A percentile compares a stretch with the other conserved stretches of the same genome.
phyloP scores from a whole-genome alignment of 257 asterid species.

The Buddleja alternifolia region DNA sequence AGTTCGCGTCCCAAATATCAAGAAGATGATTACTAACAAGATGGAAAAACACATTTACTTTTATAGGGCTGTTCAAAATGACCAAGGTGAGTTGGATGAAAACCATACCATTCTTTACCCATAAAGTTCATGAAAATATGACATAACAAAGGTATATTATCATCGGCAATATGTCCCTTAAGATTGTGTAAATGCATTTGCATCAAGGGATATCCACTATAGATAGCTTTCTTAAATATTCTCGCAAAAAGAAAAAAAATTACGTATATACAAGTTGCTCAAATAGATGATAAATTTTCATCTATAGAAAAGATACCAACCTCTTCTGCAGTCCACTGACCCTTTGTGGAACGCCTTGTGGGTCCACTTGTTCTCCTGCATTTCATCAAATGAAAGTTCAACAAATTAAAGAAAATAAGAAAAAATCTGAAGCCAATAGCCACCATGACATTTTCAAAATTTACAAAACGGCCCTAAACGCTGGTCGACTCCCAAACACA shows the following conservation, averaged over 20 bases:
- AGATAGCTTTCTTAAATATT: neutral
- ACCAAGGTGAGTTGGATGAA: too few species aligned
- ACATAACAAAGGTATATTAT: too few species aligned
- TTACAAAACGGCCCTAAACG: neutral
- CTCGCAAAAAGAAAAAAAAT: neutral
- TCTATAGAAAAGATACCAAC: slow-evolving; percentile 38
- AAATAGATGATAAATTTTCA: slow-evolving; percentile 9
- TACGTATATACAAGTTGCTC: neutral
- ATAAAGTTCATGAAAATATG: too few species aligned
- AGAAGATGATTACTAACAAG: too few species aligned
- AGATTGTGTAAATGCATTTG: too few species aligned
- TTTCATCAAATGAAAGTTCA: slow-evolving; percentile 2
- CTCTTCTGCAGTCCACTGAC: slow-evolving; percentile 98
- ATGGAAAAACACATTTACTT: too few species aligned
- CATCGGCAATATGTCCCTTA: too few species aligned
- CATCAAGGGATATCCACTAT: too few species aligned
- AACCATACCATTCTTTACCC: too few species aligned
- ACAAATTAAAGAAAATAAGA: slow-evolving; percentile 20
- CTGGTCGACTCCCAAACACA: neutral
- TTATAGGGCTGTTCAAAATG: too few species aligned
- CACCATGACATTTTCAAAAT: slow-evolving; percentile 20
- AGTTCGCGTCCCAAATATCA: too few species aligned
- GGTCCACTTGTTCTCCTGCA: slow-evolving; percentile 95
- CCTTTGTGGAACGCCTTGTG: slow-evolving; percentile 97
- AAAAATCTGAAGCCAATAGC: neutral